Conservation (phyloP, 2,329 filamentous ascomycete species). For the Fusarium neocosmosporiellum region DNA sequence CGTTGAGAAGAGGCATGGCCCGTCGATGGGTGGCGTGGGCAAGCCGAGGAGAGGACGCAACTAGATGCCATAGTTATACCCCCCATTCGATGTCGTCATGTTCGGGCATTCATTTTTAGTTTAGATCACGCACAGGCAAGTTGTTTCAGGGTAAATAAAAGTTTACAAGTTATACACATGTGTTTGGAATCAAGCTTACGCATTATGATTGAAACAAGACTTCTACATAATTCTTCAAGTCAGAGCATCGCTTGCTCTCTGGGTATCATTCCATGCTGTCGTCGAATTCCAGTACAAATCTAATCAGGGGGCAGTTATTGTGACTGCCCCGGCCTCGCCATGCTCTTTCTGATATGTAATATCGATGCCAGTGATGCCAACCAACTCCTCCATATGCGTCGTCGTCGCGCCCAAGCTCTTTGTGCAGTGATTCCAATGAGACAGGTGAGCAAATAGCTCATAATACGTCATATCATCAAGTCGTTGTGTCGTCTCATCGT, state of each 20-base stretch:
- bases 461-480: neutral
- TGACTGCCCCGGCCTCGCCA: constrained; percentile 8
- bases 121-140: constrained; percentile 30
- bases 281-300: constrained; percentile 15
- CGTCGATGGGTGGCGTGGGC: constrained; percentile 52
- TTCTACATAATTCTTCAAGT: neutral
- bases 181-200: neutral
- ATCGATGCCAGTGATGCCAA: constrained; percentile 20
- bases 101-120: constrained; percentile 38
- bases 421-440: constrained; percentile 3
- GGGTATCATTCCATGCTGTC: constrained; percentile 40
- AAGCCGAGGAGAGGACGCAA: constrained; percentile 53
- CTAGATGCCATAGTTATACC: constrained; percentile 45
- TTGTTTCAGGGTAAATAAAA: constrained; percentile 33
- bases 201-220: neutral
- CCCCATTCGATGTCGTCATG: constrained; percentile 41
- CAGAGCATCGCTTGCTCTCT: constrained; percentile 25
- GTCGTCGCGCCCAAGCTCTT: neutral
- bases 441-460: neutral
- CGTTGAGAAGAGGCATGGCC: constrained; percentile 59
- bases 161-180: constrained; percentile 16
- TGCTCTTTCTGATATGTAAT: constrained; percentile 9
- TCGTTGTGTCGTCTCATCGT: constrained; percentile 13
- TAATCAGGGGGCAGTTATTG: neutral
- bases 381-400: constrained; percentile 24